Percentiles rank a stretch among this genome's conserved stretches.
Evolutionary conservation across 2,329 filamentous ascomycete species (phyloP).

Genomic region (Penicillium digitatum): DNA sequence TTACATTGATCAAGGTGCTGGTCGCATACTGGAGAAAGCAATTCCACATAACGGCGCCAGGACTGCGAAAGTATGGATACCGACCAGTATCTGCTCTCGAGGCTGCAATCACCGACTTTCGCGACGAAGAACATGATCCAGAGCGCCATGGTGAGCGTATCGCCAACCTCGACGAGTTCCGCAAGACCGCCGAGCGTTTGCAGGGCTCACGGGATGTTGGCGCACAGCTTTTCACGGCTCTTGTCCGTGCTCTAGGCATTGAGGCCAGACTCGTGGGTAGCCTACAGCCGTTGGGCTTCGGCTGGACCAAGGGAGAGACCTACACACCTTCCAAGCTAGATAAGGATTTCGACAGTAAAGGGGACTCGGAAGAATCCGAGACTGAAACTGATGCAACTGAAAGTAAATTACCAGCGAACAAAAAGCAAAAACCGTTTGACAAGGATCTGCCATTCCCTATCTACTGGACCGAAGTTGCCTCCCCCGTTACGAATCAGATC

Average conservation of each 20-base stretch:
- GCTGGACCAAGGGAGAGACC: conserved; percentile 84
- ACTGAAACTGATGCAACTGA: conserved; percentile 21
- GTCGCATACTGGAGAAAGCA: conserved; percentile 82
- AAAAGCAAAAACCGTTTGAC: conserved; percentile 57
- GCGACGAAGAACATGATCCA: conserved; percentile 58
- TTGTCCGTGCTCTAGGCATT: conserved; percentile 74
- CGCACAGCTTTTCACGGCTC: conserved; percentile 81
- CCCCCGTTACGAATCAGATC: conserved; percentile 72
- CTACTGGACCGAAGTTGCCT: conserved; percentile 91
- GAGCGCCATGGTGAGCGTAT: conserved; percentile 74
- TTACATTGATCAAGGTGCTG: conserved; percentile 71
- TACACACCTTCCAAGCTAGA: conserved; percentile 49
- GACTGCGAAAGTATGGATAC: conserved; percentile 85
- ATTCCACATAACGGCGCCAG: conserved; percentile 72
- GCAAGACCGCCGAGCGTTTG: conserved; percentile 63
- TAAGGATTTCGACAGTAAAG: conserved; percentile 1
- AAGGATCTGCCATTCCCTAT: conserved; percentile 75
- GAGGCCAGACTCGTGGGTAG: conserved; percentile 80
- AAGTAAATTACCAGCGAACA: conserved; percentile 36
- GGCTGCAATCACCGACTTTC: conserved; percentile 67
- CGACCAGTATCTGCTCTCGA: conserved; percentile 71
- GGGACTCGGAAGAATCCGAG: conserved; percentile 16
- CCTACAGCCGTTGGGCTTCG: conserved; percentile 81
- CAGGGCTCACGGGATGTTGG: conserved; percentile 83
- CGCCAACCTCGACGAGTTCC: conserved; percentile 62